Conservation (phyloP, 2,329 filamentous ascomycete genomes). For the Berkeleyomyces basicola region DNA sequence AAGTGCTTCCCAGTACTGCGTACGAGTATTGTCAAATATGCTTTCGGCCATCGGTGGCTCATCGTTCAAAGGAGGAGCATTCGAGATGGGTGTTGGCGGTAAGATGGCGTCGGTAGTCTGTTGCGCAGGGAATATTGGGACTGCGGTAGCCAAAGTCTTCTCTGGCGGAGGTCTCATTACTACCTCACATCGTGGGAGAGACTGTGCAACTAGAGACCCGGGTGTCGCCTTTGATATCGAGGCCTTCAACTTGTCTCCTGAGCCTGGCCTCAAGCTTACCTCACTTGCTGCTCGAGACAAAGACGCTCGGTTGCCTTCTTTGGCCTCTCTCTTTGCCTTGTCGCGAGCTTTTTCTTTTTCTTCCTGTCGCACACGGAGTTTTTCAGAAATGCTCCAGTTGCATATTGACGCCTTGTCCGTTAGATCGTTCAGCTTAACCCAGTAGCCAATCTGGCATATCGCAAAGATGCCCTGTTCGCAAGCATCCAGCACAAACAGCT, state of each 20-base stretch:
- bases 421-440: slow-evolving; percentile 45
- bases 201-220: not conserved
- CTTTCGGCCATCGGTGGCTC: slow-evolving; percentile 25
- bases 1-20: slow-evolving; percentile 41
- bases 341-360: slow-evolving; percentile 14
- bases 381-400: slow-evolving; percentile 24
- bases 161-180: not conserved
- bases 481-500: slow-evolving; percentile 11
- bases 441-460: slow-evolving; percentile 49
- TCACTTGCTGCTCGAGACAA: slow-evolving; percentile 5
- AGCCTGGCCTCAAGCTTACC: not conserved
- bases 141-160: not conserved
- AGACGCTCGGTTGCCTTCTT: not conserved
- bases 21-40: slow-evolving; percentile 42
- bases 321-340: slow-evolving; percentile 1
- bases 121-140: not conserved
- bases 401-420: slow-evolving; percentile 28
- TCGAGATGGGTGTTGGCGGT: not conserved
- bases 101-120: not conserved
- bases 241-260: not conserved
- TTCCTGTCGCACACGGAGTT: slow-evolving; percentile 19
- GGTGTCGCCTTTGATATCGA: not conserved
- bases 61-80: slow-evolving; percentile 5
- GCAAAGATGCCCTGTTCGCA: slow-evolving; percentile 38
- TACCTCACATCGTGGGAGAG: not conserved